Percentiles rank a stretch among this genome's conserved stretches.
phyloP scores from a whole-genome alignment of 2,329 filamentous ascomycete species.

The Cladosporium austrohemisphaericum region DNA sequence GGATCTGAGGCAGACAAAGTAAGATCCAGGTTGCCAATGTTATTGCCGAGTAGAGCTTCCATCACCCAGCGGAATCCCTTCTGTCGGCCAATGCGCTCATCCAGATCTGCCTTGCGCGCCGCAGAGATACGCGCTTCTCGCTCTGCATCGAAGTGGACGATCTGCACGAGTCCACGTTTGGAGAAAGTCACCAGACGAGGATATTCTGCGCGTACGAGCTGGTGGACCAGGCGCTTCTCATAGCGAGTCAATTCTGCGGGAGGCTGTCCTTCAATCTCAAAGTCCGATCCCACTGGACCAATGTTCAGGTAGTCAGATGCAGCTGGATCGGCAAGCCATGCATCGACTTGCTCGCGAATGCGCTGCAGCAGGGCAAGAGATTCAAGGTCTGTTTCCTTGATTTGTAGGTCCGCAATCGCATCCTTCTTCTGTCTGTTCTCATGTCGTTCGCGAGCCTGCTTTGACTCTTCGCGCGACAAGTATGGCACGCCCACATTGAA shows the following conservation, averaged over 20 bases:
- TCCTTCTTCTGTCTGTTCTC: constrained; percentile 41
- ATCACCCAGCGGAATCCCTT: constrained; percentile 51
- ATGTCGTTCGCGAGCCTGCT: constrained; percentile 43
- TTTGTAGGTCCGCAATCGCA: constrained; percentile 43
- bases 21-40: constrained; percentile 37
- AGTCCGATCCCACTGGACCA: constrained; percentile 21
- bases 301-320: constrained; percentile 35
- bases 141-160: constrained; percentile 40
- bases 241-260: constrained; percentile 49
- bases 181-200: constrained; percentile 43
- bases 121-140: constrained; percentile 42
- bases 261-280: constrained; percentile 16
- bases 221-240: constrained; percentile 63
- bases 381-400: constrained; percentile 51
- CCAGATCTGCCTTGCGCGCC: constrained; percentile 37
- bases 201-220: constrained; percentile 62
- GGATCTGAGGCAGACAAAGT: constrained; percentile 35
- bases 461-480: constrained; percentile 58
- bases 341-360: constrained; percentile 43
- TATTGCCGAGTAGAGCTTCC: constrained; percentile 42
- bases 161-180: constrained; percentile 41
- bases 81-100: constrained; percentile 41
- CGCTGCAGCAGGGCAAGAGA: constrained; percentile 50
- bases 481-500: constrained; percentile 59
- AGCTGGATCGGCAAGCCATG: constrained; percentile 41